These are phyloP conservation scores for Boletellus deceptivus DNA, from an alignment of 1,284 basidiomycete species.

Conservation along the genomic window DNA sequence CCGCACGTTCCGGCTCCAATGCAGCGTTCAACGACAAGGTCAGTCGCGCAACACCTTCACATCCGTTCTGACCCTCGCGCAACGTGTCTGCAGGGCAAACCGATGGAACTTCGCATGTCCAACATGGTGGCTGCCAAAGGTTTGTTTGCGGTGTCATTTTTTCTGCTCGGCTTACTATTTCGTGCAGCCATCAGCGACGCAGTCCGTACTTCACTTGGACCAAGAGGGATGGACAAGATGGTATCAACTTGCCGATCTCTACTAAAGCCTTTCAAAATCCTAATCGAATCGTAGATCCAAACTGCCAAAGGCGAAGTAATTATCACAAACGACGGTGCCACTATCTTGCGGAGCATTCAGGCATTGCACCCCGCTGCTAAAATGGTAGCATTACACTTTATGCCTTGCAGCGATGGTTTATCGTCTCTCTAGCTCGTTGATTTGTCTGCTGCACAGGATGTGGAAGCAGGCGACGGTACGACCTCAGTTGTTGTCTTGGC, in stretches of 20 bases:
- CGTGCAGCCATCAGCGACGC: slow-evolving; percentile 91
- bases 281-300: slow-evolving; percentile 73
- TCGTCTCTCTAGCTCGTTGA: slow-evolving; percentile 76
- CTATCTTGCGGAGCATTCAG: slow-evolving; percentile 96
- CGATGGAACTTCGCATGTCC: slow-evolving; percentile 90
- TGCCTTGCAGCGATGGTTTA: slow-evolving; percentile 10
- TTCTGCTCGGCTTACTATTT: slow-evolving; percentile 12
- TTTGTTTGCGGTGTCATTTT: slow-evolving; percentile 33
- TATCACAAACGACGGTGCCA: slow-evolving; percentile 99
- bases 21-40: slow-evolving; percentile 84
- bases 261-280: slow-evolving; percentile 7
- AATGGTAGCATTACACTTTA: slow-evolving; percentile 62
- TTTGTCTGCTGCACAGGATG: slow-evolving; percentile 96
- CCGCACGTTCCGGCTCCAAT: slow-evolving; percentile 53
- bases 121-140: slow-evolving; percentile 98
- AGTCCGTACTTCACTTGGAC: slow-evolving; percentile 94
- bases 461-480: slow-evolving; percentile 99
- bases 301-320: slow-evolving; percentile 96
- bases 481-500: slow-evolving; percentile 97
- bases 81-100: slow-evolving; percentile 68
- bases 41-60: slow-evolving; percentile 9
- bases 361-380: slow-evolving; percentile 97
- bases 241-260: slow-evolving; percentile 43
- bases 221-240: slow-evolving; percentile 99
- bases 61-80: slow-evolving; percentile 8